Base-by-base conservation (phyloP, 2,329 filamentous ascomycete genomes). In the Trichoderma asperellum region DNA sequence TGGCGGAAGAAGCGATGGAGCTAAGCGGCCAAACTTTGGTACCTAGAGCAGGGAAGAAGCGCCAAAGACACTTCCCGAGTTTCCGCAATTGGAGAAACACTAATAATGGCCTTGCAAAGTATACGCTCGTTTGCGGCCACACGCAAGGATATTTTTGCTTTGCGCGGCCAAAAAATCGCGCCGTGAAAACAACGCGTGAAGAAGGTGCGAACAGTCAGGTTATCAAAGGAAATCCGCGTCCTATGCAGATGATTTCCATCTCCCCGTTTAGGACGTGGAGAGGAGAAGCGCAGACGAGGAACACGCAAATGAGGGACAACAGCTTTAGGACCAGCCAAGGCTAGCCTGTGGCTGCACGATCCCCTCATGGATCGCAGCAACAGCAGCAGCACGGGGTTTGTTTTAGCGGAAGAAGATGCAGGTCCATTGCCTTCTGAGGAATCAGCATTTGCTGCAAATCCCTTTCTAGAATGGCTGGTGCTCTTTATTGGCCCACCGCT, bases 71-170 rank as follows among this genome's bases (percentile, higher is more conserved):
- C 24, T 49, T 64, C 49, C 61, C 61, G 61, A 29, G 47, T 53
- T 64, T 64, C 61, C 61, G 61, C 47, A 64, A 49, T 55, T 64
- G 61, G 61, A 35, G 47, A 64, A 55, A 34, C 52, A 27, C 27
- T n/a, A n/a, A n/a, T 35, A 57, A 47, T 8, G 37, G 43, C 12
- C 16, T 47, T 12, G 2, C n/a, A 49, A 59, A 40, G 56, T 59
- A 59, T 34, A 40, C 24, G 24, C 21, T 40, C 56, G 12, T 35
- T 27, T 59, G 56, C 56, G 37, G 43, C n/a, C n/a, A n/a, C n/a
- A n/a, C n/a, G n/a, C n/a, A n/a, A n/a, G n/a, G n/a, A n/a, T n/a
- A n/a, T n/a, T n/a, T n/a, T n/a, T n/a, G n/a, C n/a, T n/a, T n/a
- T n/a, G n/a, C n/a, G n/a, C n/a, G n/a, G n/a, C n/a, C n/a, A n/a